Conservation (phyloP, 2,329 filamentous ascomycete genomes). For the Monosporascus cannonballus region DNA sequence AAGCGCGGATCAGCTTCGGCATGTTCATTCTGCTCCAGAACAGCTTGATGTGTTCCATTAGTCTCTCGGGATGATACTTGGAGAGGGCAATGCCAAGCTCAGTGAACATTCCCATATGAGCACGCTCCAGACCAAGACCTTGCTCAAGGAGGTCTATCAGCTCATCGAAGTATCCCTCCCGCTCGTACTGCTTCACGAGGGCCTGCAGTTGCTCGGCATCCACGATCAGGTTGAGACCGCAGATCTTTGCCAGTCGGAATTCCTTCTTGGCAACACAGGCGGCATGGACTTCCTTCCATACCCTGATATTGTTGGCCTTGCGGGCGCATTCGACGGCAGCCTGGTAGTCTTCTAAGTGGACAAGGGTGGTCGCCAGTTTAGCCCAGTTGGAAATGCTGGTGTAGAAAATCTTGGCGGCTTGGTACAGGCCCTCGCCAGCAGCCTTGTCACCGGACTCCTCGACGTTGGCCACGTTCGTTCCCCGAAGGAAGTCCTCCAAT, state of each 20-base stretch:
- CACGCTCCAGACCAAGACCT: constrained; percentile 84
- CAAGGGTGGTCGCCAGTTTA: constrained; percentile 93
- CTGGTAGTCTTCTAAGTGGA: constrained; percentile 96
- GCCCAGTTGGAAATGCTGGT: constrained; percentile 99
- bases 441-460: constrained; percentile 98
- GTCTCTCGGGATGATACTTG: constrained; percentile 89
- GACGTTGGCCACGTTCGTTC: constrained; percentile 89
- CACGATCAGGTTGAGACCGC: constrained; percentile 94
- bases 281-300: constrained; percentile 98
- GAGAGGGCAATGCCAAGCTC: constrained; percentile 85
- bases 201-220: constrained; percentile 92
- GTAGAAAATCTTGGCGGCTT: constrained; percentile 98
- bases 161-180: constrained; percentile 96
- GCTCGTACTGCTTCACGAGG: constrained; percentile 94
- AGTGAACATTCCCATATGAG: constrained; percentile 97
- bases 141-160: constrained; percentile 92
- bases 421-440: constrained; percentile 86
- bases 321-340: constrained; percentile 94
- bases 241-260: constrained; percentile 97
- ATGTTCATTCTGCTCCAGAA: constrained; percentile 99
- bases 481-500: constrained; percentile 91
- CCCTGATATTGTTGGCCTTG: constrained; percentile 98
- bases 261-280: constrained; percentile 97
- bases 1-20: constrained; percentile 89
- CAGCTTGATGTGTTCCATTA: constrained; percentile 98